Conservation (phyloP, 495 filamentous ascomycete species). For the Pseudomonodictys pantanalensis region DNA sequence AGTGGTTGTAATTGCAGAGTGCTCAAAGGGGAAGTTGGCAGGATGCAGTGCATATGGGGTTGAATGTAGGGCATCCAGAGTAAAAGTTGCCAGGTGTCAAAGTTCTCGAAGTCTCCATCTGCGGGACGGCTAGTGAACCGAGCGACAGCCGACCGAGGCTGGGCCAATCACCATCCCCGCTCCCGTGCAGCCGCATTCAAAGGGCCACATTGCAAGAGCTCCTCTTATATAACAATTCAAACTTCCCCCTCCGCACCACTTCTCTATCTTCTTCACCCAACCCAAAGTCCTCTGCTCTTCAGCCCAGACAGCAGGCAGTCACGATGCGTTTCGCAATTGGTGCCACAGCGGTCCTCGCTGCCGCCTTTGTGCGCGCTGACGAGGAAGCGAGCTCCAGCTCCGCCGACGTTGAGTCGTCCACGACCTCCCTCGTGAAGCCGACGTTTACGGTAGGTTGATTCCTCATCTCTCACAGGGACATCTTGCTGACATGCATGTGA, state of each 20-base stretch:
- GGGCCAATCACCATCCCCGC: background rate
- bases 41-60: background rate
- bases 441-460: constrained; percentile 39
- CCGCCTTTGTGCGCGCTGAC: constrained; percentile 41
- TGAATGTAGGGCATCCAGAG: background rate
- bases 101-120: background rate
- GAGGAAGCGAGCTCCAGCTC: constrained; percentile 35
- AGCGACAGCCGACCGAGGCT: background rate
- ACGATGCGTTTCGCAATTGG: constrained; percentile 42
- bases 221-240: background rate
- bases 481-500: constrained; percentile 20
- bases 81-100: background rate
- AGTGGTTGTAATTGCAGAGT: background rate
- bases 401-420: constrained; percentile 47
- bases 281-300: constrained; percentile 17
- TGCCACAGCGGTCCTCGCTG: constrained; percentile 37
- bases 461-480: background rate
- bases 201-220: constrained; percentile 1
- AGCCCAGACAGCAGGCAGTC: constrained; percentile 22
- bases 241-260: background rate
- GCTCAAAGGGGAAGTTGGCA: background rate
- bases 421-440: constrained; percentile 65
- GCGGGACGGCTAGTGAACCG: background rate
- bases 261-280: background rate
- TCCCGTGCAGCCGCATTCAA: background rate